A percentile compares a stretch with the other conserved stretches of the same genome.
phyloP scores from a whole-genome alignment of 345 rosid species.

The Eucalyptus rudis region DNA sequence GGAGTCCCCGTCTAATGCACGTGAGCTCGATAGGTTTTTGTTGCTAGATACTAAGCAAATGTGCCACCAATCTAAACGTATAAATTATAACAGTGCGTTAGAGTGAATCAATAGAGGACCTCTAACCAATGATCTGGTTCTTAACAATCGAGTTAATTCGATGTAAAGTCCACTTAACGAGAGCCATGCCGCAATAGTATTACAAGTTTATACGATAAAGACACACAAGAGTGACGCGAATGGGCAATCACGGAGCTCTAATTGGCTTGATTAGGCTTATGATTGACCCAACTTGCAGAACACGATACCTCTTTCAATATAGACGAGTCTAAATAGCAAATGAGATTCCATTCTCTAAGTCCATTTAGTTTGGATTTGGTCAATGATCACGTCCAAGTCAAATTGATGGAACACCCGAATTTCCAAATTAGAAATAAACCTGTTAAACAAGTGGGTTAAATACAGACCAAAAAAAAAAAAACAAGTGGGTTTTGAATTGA shows the following conservation, averaged over 20 bases:
- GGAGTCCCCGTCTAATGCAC: not conserved
- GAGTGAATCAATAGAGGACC: not conserved
- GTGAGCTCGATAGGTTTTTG: not conserved
- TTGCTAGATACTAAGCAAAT: not conserved
- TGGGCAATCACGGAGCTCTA: not conserved
- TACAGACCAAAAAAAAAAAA: no score
- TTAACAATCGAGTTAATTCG: not conserved
- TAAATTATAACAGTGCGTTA: not conserved
- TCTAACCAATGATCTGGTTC: not conserved
- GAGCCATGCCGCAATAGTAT: rapidly evolving
- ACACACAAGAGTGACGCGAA: rapidly evolving
- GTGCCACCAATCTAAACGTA: not conserved
- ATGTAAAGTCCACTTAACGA: not conserved
- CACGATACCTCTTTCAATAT: not conserved
- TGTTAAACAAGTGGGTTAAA: rapidly evolving
- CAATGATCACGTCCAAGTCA: not conserved
- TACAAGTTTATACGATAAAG: not conserved
- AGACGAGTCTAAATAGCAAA: rapidly evolving
- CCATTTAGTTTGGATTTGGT: not conserved
- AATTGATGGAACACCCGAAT: rapidly evolving
- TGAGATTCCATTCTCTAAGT: not conserved
- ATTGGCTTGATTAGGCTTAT: rapidly evolving
- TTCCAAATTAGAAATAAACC: not conserved
- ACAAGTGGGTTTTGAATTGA: rapidly evolving
- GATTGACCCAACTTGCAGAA: not conserved